Conservation (phyloP, 208 protist species). For the Crithidia sp. region DNA sequence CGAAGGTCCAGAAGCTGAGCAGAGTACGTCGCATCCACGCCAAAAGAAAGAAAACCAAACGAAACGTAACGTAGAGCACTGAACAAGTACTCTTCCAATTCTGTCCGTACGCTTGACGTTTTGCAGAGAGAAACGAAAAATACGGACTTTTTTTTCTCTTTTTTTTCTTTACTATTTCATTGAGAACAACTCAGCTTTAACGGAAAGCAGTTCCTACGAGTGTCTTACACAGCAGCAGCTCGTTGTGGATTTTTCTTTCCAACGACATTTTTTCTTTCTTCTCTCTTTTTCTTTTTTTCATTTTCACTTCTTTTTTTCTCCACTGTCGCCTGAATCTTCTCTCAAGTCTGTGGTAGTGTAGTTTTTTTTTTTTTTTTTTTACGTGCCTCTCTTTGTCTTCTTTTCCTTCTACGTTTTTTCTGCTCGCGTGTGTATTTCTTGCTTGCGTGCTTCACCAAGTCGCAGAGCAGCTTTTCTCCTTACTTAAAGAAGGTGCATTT, state of each 20-base stretch:
- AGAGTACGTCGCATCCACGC: too few species aligned
- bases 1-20: too few species aligned
- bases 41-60: too few species aligned
- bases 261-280: background rate
- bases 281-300: constrained; percentile 3
- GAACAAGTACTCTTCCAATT: too few species aligned
- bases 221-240: too few species aligned
- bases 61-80: background rate
- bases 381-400: background rate
- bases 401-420: background rate
- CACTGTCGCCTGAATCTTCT: background rate
- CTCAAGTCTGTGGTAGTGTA: background rate
- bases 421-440: background rate
- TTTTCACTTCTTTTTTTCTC: constrained; percentile 3
- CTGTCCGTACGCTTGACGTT: too few species aligned
- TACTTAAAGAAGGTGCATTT: background rate
- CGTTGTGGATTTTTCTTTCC: too few species aligned
- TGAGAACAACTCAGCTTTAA: too few species aligned
- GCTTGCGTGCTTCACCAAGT: background rate
- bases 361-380: background rate
- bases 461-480: background rate
- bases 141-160: background rate
- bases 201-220: too few species aligned
- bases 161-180: background rate
- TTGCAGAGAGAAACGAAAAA: too few species aligned